phyloP scores from a whole-genome alignment of 768 basidiomycete genomes.

The Pisolithus sp. region DNA sequence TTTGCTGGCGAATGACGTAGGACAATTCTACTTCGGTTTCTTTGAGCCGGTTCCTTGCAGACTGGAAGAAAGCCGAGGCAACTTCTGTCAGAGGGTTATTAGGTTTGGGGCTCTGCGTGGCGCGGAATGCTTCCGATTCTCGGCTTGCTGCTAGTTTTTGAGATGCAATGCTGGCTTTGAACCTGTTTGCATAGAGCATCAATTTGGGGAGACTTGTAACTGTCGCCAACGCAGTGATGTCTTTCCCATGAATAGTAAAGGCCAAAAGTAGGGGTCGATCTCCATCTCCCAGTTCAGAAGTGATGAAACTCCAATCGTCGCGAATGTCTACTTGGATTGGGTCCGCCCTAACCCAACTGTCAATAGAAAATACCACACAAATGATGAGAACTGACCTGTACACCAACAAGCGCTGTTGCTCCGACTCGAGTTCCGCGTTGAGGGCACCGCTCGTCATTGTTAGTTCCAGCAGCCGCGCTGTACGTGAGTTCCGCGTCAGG shows the following conservation, averaged over 20 bases:
- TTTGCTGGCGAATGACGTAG: constrained; percentile 62
- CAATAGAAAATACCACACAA: not conserved
- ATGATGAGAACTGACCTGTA: constrained; percentile 51
- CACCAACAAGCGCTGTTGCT: constrained; percentile 65
- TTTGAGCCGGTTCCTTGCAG: constrained; percentile 64
- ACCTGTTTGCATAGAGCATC: constrained; percentile 66
- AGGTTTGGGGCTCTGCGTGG: constrained; percentile 64
- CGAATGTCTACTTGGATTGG: constrained; percentile 67
- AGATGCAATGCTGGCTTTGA: constrained; percentile 62
- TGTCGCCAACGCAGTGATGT: constrained; percentile 60
- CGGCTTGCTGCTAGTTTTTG: constrained; percentile 73
- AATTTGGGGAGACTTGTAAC: constrained; percentile 75
- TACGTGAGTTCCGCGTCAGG: constrained; percentile 25
- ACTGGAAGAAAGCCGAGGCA: constrained; percentile 77
- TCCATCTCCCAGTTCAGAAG: constrained; percentile 31
- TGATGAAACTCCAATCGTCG: constrained; percentile 73
- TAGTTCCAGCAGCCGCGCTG: constrained; percentile 60
- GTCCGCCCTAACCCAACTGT: constrained; percentile 50
- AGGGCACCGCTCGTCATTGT: constrained; percentile 69
- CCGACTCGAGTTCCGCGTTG: constrained; percentile 63
- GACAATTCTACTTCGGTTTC: constrained; percentile 56
- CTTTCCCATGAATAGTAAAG: constrained; percentile 69
- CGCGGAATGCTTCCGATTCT: constrained; percentile 73
- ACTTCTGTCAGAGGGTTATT: constrained; percentile 79
- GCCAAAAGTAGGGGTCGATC: constrained; percentile 58